These are phyloP conservation scores for Backusella liffmaniae DNA, from an alignment of 192 early-diverging fungal genomes.

Conservation along the genomic window DNA sequence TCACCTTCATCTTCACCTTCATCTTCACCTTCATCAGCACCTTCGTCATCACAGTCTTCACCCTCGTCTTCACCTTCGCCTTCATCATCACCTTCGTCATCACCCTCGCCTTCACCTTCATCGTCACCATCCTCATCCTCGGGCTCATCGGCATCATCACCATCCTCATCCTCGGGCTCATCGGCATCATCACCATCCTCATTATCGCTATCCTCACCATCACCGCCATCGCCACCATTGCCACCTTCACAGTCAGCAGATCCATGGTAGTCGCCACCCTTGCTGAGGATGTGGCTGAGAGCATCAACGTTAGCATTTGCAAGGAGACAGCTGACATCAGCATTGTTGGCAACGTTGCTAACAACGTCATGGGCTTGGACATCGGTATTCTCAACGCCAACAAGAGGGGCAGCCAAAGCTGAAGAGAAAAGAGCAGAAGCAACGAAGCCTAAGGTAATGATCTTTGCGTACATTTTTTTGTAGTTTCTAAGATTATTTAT, in stretches of 20 bases:
- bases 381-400: background rate
- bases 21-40: background rate
- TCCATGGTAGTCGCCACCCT: background rate
- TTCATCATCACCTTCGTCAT: background rate
- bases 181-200: background rate
- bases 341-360: background rate
- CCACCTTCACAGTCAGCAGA: background rate
- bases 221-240: background rate
- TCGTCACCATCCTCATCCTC: background rate
- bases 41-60: background rate
- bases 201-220: background rate
- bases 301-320: background rate
- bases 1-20: background rate
- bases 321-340: background rate
- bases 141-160: background rate
- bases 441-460: background rate
- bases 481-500: conserved; percentile 1
- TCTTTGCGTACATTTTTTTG: background rate
- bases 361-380: background rate
- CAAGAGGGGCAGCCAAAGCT: background rate
- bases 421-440: background rate
- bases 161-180: background rate
- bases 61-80: background rate
- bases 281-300: background rate
- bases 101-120: background rate